Evolutionary conservation across 192 early-diverging fungal species (phyloP).

Genomic region (Haplosporangium gracile): DNA sequence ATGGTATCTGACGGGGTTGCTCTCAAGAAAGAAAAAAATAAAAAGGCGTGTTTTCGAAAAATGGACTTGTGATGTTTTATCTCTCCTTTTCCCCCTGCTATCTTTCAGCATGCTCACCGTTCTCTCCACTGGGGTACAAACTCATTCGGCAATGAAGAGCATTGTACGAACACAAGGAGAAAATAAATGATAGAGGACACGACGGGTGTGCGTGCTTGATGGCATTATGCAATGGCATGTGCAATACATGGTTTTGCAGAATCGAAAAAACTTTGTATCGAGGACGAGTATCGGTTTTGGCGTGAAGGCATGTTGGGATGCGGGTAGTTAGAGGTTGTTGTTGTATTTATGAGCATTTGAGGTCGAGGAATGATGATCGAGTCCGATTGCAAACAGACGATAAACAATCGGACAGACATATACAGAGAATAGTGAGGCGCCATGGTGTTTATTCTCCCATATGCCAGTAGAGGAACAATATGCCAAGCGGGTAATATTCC

Average conservation of each 20-base stretch:
- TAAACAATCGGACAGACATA: neutral
- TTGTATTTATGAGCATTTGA: too few relatives aligned
- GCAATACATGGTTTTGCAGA: neutral
- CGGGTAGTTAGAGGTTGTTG: too few relatives aligned
- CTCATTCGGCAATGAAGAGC: neutral
- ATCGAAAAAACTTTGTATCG: neutral
- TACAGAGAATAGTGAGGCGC: neutral
- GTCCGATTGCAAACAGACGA: neutral
- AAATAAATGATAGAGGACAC: neutral
- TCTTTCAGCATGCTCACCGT: neutral
- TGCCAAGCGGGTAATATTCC: too few relatives aligned
- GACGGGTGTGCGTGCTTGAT: neutral
- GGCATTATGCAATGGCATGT: neutral
- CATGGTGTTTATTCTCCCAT: neutral
- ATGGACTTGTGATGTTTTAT: neutral
- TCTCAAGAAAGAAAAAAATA: neutral
- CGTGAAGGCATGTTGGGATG: neutral
- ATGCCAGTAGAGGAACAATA: neutral
- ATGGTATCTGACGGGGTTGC: neutral
- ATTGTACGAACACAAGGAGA: neutral
- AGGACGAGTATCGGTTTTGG: neutral
- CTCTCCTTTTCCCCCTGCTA: neutral
- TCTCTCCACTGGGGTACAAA: neutral
- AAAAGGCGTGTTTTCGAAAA: neutral
- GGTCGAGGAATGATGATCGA: neutral